Base-by-base conservation (phyloP, 148 eudicot species). In the Bassia scoparia region DNA sequence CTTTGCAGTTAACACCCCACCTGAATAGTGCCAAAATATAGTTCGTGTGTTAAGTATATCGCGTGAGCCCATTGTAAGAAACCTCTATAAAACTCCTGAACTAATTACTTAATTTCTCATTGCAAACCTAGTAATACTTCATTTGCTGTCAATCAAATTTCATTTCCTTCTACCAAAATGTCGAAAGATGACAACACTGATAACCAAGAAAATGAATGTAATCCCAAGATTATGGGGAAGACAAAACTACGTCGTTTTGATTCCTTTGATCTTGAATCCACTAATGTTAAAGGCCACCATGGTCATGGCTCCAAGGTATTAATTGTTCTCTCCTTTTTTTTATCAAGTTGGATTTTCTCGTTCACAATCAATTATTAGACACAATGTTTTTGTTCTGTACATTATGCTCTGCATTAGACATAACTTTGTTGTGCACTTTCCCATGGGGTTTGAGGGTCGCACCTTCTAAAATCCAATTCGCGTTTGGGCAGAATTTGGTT, bases 251-350 rank as follows among this genome's bases (percentile, higher is more conserved):
- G 70, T 61, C 77, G 81, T 49, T 54, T 60, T 33, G 86, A 84
- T 53, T 84, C 86, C 12, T 82, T 84, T 58, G 86, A 84, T 17
- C 73, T 84, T 29, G 86, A 84, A 60, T 75, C 86, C 24, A 70
- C 76, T 30, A 58, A 69, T 20, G 77, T 84, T 56, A 60, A 30
- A 21, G 82, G 84, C 3, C 73, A 78, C 35, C 75, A 66, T 16
- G 72, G 62, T 17, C 73, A 77, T 58, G 63, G 18, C 29, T 46
- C 70, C 6, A 44, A 56, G 61, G 78, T 75, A 48, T 29, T 15
- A 29, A 27, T 26, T 37, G 26, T 38, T 41, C 29, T 24, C 46
- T 41, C 12, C 12, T 3, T 41, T 41, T n/a, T n/a, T n/a, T n/a
- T n/a, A n/a, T n/a, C n/a, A n/a, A n/a, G n/a, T n/a, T n/a, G n/a